Evolutionary conservation across 345 rosid species (phyloP).

Genomic region (Salix purpurea): DNA sequence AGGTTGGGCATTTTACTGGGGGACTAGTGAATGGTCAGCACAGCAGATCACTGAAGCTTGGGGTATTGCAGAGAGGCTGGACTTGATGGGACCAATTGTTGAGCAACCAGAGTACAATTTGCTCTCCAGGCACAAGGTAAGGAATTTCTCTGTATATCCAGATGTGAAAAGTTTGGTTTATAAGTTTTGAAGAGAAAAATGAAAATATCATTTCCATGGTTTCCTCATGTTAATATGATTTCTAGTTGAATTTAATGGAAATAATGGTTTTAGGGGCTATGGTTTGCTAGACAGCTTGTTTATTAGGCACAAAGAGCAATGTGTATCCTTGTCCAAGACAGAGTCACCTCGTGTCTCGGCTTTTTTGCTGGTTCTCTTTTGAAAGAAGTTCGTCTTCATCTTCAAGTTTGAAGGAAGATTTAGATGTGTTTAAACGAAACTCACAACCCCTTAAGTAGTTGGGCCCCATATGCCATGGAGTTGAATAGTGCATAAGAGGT

Average conservation of each 20-base stretch:
- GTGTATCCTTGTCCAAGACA: neutral
- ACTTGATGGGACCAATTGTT: conserved; percentile 89
- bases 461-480: neutral
- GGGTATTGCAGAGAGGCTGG: conserved; percentile 81
- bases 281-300: neutral
- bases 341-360: neutral
- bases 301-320: neutral
- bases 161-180: neutral
- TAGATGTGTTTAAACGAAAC: neutral
- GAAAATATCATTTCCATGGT: neutral
- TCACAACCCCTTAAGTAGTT: neutral
- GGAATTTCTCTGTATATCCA: neutral
- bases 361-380: neutral
- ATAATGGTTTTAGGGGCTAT: neutral
- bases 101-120: conserved; percentile 96
- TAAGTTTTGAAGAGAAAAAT: neutral
- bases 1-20: conserved; percentile 99
- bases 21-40: conserved; percentile 97
- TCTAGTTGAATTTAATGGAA: neutral
- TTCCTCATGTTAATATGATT: neutral
- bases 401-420: neutral
- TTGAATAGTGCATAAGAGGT: neutral
- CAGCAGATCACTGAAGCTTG: conserved; percentile 98
- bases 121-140: conserved; percentile 83
- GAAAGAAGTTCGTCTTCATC: neutral